These are phyloP conservation scores for Dendrocalamus sinicus DNA, from an alignment of 176 grass and related monocot genomes.

Conservation along the genomic window DNA sequence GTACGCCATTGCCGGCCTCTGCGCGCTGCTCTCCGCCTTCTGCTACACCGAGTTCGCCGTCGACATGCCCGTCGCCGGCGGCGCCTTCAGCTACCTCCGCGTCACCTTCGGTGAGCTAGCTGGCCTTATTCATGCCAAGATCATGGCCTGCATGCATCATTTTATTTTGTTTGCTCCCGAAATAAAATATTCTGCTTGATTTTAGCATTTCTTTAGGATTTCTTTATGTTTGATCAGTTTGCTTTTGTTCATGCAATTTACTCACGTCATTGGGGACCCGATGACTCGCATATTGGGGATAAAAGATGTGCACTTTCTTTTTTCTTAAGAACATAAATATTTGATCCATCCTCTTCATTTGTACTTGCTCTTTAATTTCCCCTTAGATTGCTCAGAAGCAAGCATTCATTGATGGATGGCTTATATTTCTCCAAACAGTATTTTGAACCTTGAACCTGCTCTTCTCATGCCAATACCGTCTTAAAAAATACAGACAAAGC, in stretches of 20 bases:
- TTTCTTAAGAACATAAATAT: background rate
- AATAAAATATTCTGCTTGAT: background rate
- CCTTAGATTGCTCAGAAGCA: background rate
- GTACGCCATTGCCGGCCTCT: conserved; percentile 95
- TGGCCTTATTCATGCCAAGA: background rate
- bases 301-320: background rate
- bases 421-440: no score
- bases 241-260: conserved; percentile 23
- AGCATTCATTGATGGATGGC: background rate
- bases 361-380: background rate
- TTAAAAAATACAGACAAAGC: no score
- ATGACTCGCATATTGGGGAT: background rate
- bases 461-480: no score
- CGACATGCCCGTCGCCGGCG: conserved; percentile 91
- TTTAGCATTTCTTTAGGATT: background rate
- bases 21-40: conserved; percentile 92
- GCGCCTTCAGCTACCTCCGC: conserved; percentile 72
- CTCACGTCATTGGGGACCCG: conserved; percentile 33
- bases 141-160: background rate
- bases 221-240: background rate
- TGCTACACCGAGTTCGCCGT: conserved; percentile 99
- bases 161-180: background rate
- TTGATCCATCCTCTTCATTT: conserved; percentile 14
- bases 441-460: no score
- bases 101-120: conserved; percentile 85